Evolutionary conservation across 2,329 filamentous ascomycete genomes (phyloP).

Genomic region (Colletotrichum filicis): DNA sequence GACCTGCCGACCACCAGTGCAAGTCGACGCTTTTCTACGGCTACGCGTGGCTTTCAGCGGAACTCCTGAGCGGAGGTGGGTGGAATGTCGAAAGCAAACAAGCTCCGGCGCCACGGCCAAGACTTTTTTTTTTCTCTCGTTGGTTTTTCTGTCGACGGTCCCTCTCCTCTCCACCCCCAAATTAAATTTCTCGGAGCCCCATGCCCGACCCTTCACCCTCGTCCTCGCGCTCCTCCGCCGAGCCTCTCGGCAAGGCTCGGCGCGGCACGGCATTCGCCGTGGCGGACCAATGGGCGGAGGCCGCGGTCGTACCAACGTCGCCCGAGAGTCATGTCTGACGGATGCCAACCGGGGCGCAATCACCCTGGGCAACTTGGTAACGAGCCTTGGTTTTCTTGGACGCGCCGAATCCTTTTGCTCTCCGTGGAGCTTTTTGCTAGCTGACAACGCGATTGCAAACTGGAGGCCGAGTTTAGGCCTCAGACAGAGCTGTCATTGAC

Average conservation of each 20-base stretch:
- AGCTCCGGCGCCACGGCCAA: slow-evolving; percentile 13
- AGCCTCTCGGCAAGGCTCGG: slow-evolving; percentile 34
- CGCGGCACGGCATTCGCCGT: slow-evolving; percentile 31
- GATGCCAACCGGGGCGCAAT: slow-evolving; percentile 5
- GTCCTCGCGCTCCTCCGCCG: slow-evolving; percentile 23
- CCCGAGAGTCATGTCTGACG: slow-evolving; percentile 28
- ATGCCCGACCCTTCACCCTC: slow-evolving; percentile 20
- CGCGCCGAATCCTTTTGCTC: slow-evolving; percentile 6
- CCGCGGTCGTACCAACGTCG: slow-evolving; percentile 9
- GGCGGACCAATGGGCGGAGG: slow-evolving; percentile 26
- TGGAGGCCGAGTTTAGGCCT: neutral
- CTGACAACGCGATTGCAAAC: neutral
- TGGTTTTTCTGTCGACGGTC: neutral
- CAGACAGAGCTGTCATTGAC: slow-evolving; percentile 6
- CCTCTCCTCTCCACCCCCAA: slow-evolving; percentile 4
- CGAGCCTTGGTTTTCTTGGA: slow-evolving; percentile 25
- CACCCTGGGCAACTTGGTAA: slow-evolving; percentile 1
- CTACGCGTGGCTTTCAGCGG: slow-evolving; percentile 9
- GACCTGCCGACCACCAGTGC: neutral
- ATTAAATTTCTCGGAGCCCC: slow-evolving; percentile 20
- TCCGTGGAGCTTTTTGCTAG: neutral
- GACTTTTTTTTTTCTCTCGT: slow-evolving; percentile 6
- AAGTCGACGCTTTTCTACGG: slow-evolving; percentile 13
- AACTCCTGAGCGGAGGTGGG: slow-evolving; percentile 1
- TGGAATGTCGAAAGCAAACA: slow-evolving; percentile 9